Base-by-base conservation (phyloP, 1,284 basidiomycete species). In the Kwoniella shivajii region DNA sequence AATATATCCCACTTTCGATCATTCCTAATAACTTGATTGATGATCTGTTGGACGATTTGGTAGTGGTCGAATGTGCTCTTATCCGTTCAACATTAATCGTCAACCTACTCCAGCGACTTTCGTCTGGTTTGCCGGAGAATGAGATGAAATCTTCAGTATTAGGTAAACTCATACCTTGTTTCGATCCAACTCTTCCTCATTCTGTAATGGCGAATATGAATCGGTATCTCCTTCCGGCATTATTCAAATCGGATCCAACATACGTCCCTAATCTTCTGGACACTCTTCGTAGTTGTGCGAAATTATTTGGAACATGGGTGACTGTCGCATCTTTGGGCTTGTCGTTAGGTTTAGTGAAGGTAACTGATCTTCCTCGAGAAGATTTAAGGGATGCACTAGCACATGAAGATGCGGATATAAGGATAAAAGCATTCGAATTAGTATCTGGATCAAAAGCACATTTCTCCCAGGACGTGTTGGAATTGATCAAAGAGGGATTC, bases 241-340 rank as follows among this genome's bases (percentile, higher is more conserved):
- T 74, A 2, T 68, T 70, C 56, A 59, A 66, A 46, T 37, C 45
- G 0, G 42, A 61, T 16, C 67, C 65, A 0, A 6, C 9, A 1
- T 34, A 50, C 16, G 56, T 63, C 16, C 11, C 27, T 0, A n/a
- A 50, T 0, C 51, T 74, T 0, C 64, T 75, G 2, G 22, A 45
- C 0, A n/a, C 63, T 11, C 60, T 73, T 1, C 41, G 47, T 4
- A 34, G 44, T 16, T 26, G 24, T 16, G 20, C 55, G 4, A 22
- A 59, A 4, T 45, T 57, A 13, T 68, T 72, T 39, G 50, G 67
- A 1, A 57, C 69, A 0, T 77, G 75, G 75, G 62, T 73, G 16
- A 57, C 68, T 2, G 61, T 72, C 0, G 73, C 75, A 2, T 66
- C 73, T 1, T 49, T 69, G 10, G 71, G 73, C 6, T 65, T 77